phyloP scores from a whole-genome alignment of 2,329 filamentous ascomycete genomes.

The Aspergillus niger region DNA sequence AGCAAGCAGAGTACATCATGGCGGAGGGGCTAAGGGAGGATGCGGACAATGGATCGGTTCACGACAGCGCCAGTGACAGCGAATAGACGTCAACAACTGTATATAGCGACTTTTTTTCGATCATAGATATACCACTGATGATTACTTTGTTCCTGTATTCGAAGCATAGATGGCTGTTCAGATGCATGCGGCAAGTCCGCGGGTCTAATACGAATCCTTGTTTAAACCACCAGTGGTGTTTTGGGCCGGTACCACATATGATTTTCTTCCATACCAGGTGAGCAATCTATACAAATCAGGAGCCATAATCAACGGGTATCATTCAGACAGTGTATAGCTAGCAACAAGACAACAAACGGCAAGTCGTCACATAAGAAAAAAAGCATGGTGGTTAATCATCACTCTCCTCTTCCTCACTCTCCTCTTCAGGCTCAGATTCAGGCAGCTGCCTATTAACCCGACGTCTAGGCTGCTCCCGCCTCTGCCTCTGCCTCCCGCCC shows the following conservation, averaged over 20 bases:
- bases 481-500: constrained; percentile 6
- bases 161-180: neutral
- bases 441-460: neutral
- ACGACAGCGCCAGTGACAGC: constrained; percentile 46
- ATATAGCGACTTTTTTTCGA: constrained; percentile 7
- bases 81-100: constrained; percentile 28
- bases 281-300: neutral
- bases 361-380: neutral
- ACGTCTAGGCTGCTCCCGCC: neutral
- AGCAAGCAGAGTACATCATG: constrained; percentile 50
- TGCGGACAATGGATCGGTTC: constrained; percentile 37
- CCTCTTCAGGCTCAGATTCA: constrained; percentile 3
- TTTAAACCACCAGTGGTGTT: neutral
- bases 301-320: constrained; percentile 1
- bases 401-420: constrained; percentile 15
- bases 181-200: neutral
- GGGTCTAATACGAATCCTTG: neutral
- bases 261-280: neutral
- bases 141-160: constrained; percentile 11
- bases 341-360: neutral
- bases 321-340: neutral
- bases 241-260: neutral
- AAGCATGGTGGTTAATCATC: constrained; percentile 7
- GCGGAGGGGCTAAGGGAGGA: constrained; percentile 46
- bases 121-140: constrained; percentile 25